These are phyloP conservation scores for Glycine tomentella DNA, from an alignment of 306 rosid genomes.

Conservation along the genomic window DNA sequence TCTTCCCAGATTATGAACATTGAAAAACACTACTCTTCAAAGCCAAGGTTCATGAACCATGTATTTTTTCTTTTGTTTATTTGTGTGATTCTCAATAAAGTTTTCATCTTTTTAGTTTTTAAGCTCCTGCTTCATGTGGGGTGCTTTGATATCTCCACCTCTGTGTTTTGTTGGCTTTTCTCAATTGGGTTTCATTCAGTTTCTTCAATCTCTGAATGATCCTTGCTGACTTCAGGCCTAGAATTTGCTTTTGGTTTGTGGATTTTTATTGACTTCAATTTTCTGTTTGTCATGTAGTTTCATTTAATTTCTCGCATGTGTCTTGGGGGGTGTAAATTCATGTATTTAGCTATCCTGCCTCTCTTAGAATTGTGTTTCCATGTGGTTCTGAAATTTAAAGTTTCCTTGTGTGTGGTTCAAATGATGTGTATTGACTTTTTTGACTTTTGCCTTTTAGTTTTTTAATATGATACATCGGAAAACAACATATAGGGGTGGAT, in stretches of 20 bases:
- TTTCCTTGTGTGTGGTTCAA: conserved; percentile 19
- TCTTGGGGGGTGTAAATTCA: background rate
- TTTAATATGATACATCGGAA: background rate
- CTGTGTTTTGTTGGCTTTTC: background rate
- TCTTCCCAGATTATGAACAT: background rate
- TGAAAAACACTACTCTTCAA: background rate
- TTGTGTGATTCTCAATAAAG: background rate
- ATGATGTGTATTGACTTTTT: conserved; percentile 9
- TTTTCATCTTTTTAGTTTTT: background rate
- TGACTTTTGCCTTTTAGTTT: conserved; percentile 6
- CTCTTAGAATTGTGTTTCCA: conserved; percentile 10
- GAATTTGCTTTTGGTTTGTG: conserved; percentile 14
- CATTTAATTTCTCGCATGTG: background rate
- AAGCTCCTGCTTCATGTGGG: conserved; percentile 33
- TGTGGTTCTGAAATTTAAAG: conserved; percentile 19
- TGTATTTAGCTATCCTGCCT: background rate
- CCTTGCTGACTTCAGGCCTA: background rate
- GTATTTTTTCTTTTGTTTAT: background rate
- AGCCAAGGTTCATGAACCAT: conserved; percentile 3
- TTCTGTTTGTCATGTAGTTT: background rate
- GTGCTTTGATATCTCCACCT: conserved; percentile 20
- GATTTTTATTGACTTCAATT: background rate
- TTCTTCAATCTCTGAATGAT: conserved; percentile 8
- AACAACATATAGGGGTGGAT: background rate
- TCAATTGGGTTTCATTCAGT: background rate